Evolutionary conservation across 2,329 filamentous ascomycete species (phyloP), one percentile per base, ranked within the genome.

Genomic region (Fusarium annulatum): DNA sequence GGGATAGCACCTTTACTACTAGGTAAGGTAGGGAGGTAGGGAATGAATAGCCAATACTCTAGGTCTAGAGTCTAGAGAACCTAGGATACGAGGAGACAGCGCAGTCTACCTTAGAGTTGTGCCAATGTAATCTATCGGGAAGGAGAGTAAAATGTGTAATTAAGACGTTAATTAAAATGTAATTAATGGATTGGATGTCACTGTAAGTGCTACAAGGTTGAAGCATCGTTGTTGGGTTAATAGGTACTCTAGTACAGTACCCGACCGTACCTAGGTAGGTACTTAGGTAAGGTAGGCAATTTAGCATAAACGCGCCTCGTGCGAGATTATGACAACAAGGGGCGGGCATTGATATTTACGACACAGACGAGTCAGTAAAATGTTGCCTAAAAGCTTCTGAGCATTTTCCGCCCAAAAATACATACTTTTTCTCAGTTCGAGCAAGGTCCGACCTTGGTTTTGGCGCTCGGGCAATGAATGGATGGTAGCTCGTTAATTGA

Each of bases 241-340:
- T 48, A n/a, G n/a, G n/a, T n/a, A 48, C 45, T 48, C 26, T 46
- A 46, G 43, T 53, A 41, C 19, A 46, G 43, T 42, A 41, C 21
- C 36, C n/a, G 30, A n/a, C 36, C 28, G 16, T n/a, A 14, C 30
- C 30, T 33, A 33, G 30, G 30, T 33, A 33, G 30, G 30, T 33
- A 33, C 30, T 12, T 33, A 33, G 11, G 30, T 12, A 33, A 33
- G 30, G 30, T 33, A 34, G 42, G 51, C 49, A 56, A 60, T 71
- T 56, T 71, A 66, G 68, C 42, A 71, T 62, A 61, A 72, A 71
- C 38, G 46, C 57, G 61, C 61, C 69, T 67, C 61, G 61, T 70
- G 67, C 51, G 70, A 72, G 53, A 72, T 72, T 67, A 69, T 68
- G 68, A 61, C 49, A 64, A 38, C 38, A 41, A 48, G 49, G 64